Base-by-base conservation (phyloP, 2,329 filamentous ascomycete species). In the Pleoardoris graminearum region DNA sequence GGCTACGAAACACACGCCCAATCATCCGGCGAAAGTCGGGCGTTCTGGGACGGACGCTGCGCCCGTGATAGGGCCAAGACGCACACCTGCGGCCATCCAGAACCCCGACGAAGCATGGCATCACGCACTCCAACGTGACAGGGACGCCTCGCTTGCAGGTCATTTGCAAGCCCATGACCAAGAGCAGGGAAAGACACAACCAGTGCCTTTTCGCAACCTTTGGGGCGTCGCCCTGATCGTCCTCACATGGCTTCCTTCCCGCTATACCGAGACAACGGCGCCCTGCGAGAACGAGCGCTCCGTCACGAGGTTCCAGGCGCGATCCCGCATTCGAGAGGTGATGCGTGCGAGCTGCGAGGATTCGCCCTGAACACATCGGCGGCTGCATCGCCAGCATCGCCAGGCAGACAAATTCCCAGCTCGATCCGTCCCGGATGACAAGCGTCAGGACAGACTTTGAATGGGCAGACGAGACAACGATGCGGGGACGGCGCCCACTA, bases 341-440 rank as follows among this genome's bases (percentile, higher is more conserved):
- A 32, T 32, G 32, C 16, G 27, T n/a, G 17, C 21, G 21, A 16
- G 27, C 21, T 39, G 33, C 33, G 29, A 36, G 17, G 25, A 22
- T 19, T 46, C 44, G 45, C 53, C 53, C 53, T 51, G 39, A n/a
- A 42, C 38, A 46, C 55, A 49, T 54, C 58, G 48, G 63, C 66
- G 65, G 60, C 60, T 63, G 65, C 62, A 59, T 68, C 63, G 65
- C 62, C 60, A 69, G 63, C 55, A 57, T 66, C 63, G 65, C 63
- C 59, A 70, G 66, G 57, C 62, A 63, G 64, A 62, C 58, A 55
- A 51, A n/a, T 52, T 54, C 37, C 50, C 50, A 61, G 48, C 58
- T 68, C 67, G 66, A 69, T 67, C 67, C 66, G 66, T 66, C 57
- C 66, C 67, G 68, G 58, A 51, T 62, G 56, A 54, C 59, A 63